Evolutionary conservation across 2,329 filamentous ascomycete genomes (phyloP).

Genomic region (Hysterium pulicare): DNA sequence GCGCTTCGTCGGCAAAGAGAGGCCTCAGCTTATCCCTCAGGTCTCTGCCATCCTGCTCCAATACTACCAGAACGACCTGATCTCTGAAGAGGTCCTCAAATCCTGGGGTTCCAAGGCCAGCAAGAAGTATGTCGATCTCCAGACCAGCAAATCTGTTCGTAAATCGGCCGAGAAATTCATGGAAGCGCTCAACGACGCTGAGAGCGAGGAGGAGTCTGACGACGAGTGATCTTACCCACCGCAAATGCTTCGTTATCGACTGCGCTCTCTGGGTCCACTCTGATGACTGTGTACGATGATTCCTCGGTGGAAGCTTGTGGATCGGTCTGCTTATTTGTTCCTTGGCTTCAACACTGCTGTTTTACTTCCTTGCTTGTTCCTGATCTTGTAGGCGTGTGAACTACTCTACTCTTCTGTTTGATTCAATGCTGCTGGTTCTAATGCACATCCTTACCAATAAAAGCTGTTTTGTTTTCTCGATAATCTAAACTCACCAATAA

Average conservation of each 20-base stretch:
- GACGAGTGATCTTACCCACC: constrained; percentile 9
- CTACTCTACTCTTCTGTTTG: background rate
- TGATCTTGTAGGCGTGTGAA: background rate
- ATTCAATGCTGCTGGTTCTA: no score
- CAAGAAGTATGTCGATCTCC: constrained; percentile 94
- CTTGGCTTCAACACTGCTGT: background rate
- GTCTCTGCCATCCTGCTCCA: constrained; percentile 84
- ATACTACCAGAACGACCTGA: constrained; percentile 86
- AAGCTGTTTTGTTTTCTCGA: no score
- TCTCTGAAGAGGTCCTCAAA: constrained; percentile 82
- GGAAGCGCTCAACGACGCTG: constrained; percentile 86
- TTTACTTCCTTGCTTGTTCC: background rate
- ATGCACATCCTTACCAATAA: no score
- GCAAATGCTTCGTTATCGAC: background rate
- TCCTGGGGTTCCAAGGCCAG: constrained; percentile 92
- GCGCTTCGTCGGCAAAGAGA: constrained; percentile 81
- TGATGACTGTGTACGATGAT: background rate
- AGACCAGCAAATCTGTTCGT: constrained; percentile 90
- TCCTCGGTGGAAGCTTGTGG: background rate
- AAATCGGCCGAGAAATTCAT: constrained; percentile 93
- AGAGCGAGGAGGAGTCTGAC: constrained; percentile 56
- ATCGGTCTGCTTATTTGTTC: background rate
- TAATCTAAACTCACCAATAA: no score
- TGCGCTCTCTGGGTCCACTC: background rate
- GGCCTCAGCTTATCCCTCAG: constrained; percentile 72